These are phyloP conservation scores for Sisymbrium irio DNA, from an alignment of 345 rosid species.

Conservation along the genomic window DNA sequence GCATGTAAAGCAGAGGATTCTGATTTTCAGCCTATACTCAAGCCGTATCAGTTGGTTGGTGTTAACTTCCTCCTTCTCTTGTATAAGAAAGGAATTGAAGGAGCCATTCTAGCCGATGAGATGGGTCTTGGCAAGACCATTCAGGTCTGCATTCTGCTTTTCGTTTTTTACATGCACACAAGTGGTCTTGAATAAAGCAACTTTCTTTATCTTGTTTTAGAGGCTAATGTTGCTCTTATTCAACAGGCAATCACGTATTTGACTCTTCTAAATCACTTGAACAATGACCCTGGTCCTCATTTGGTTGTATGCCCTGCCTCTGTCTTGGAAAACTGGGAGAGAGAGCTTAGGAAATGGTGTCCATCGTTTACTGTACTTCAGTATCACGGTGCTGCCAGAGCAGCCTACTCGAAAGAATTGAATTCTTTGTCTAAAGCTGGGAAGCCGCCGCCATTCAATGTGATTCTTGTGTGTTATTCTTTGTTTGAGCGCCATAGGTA, in stretches of 20 bases:
- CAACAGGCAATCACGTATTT: conserved; percentile 87
- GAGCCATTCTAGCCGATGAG: conserved; percentile 98
- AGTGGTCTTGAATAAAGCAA: background rate
- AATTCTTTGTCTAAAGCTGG: conserved; percentile 74
- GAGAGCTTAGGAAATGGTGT: conserved; percentile 96
- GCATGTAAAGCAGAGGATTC: conserved; percentile 74
- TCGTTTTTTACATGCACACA: conserved; percentile 5
- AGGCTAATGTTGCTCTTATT: conserved; percentile 26
- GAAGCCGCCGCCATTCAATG: conserved; percentile 84
- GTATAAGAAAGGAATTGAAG: conserved; percentile 77
- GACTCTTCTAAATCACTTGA: conserved; percentile 65
- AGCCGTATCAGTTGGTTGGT: conserved; percentile 93
- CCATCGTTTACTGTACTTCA: conserved; percentile 90
- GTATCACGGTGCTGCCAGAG: conserved; percentile 77
- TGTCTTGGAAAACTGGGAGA: conserved; percentile 96
- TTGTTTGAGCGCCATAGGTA: conserved; percentile 97
- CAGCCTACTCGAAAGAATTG: conserved; percentile 84
- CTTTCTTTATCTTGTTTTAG: background rate
- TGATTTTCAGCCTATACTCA: conserved; percentile 81
- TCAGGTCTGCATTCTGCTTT: conserved; percentile 66
- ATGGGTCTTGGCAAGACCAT: conserved; percentile 99
- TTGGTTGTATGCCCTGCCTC: conserved; percentile 98
- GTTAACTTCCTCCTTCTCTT: conserved; percentile 95
- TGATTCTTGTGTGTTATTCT: conserved; percentile 92
- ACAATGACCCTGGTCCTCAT: conserved; percentile 94